Evolutionary conservation across 805 yeast species (phyloP), one percentile per base, ranked within the genome.

Genomic region (Cyberlindnera americana): DNA sequence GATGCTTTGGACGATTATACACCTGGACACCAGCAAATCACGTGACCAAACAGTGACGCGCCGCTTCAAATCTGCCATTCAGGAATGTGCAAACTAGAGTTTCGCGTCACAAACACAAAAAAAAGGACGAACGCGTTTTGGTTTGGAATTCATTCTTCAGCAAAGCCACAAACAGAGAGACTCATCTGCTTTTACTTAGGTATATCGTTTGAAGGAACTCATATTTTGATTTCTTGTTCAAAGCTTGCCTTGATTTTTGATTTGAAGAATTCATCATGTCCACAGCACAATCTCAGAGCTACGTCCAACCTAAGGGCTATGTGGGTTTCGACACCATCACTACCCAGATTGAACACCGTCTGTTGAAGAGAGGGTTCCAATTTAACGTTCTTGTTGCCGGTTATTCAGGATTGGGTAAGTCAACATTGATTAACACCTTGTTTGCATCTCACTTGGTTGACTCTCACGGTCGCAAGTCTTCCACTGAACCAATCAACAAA

Each of bases 311-410:
- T 19, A 66, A 71, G 33, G 75, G 79, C 41, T 90, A 90, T 62
- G 98, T 93, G 48, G 99, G 99, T 33, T 91, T 93, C 61, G 98
- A 93, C 66, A 83, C 97, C 47, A 91, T 93, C 65, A 91, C 98
- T 36, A 76, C 83, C 26, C 99, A 93, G 67, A 93, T 93, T 58
- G 97, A 93, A 65, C 88, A 83, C 62, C 78, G 96, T 52, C 70
- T 93, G 53, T 72, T 93, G 63, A 90, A 88, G 64, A 75, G 90
- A 54, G 99, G 99, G 3, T 93, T 93, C 66, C 91, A 88, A 60
- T 84, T 93, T 66, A 93, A 93, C 60, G 67, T 93, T 35, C 89
- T 93, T 93, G 83, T 86, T 35, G 98, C 91, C 34, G 99, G 95
- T 37, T 80, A 79, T 55, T 83, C 95, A 9, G 99, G 99, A 2